Conservation (phyloP, 352 stramenopile species). For the Globisporangium camurandrum region DNA sequence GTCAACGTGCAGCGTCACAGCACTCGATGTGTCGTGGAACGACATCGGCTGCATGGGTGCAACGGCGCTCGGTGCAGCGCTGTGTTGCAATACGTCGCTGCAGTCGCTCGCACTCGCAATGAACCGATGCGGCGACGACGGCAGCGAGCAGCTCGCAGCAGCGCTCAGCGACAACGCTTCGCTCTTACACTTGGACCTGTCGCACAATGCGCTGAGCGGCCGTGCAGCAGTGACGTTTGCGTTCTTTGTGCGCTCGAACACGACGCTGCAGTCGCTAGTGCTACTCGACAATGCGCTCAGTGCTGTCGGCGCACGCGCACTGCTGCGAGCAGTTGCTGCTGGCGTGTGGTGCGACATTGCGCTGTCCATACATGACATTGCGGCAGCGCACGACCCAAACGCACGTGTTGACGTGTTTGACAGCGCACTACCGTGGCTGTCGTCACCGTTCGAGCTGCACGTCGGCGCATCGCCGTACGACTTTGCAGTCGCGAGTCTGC, state of each 20-base stretch:
- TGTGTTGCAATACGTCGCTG: constrained; percentile 44
- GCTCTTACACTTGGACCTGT: constrained; percentile 42
- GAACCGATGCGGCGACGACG: constrained; percentile 62
- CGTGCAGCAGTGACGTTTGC: constrained; percentile 46
- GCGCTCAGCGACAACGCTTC: constrained; percentile 42
- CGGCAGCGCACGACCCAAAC: constrained; percentile 17
- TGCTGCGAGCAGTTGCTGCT: constrained; percentile 38
- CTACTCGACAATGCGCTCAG: constrained; percentile 58
- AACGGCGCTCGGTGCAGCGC: constrained; percentile 39
- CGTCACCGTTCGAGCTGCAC: constrained; percentile 50
- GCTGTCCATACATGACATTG: constrained; percentile 43
- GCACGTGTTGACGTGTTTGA: constrained; percentile 38
- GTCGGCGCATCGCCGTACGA: constrained; percentile 52
- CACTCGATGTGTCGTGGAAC: constrained; percentile 69
- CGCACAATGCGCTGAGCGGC: constrained; percentile 50
- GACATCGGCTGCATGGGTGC: constrained; percentile 45
- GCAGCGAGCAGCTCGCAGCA: constrained; percentile 46
- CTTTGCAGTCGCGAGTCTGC: constrained; percentile 46
- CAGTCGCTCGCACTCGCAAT: constrained; percentile 46
- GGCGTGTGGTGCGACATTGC: constrained; percentile 49
- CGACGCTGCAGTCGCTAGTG: constrained; percentile 24
- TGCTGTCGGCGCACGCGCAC: constrained; percentile 40
- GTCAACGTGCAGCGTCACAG: constrained; percentile 32
- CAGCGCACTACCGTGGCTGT: constrained; percentile 32
- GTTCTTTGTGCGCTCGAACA: constrained; percentile 46